Evolutionary conservation across 345 rosid species (phyloP).

Genomic region (Lepidium africanum): DNA sequence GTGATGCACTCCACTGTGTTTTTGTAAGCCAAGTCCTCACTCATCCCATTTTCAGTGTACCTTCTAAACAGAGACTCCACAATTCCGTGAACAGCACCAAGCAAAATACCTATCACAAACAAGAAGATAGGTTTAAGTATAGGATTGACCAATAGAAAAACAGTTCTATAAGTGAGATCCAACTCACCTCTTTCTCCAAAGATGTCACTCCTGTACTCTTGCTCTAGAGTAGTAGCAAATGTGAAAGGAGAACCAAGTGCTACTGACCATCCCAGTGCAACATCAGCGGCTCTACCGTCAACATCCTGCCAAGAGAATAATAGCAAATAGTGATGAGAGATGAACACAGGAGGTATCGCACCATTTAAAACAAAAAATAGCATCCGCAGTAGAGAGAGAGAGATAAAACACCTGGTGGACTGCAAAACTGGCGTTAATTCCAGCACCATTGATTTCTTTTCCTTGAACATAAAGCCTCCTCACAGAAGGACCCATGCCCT

Average conservation of each 20-base stretch:
- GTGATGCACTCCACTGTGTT: slow-evolving; percentile 92
- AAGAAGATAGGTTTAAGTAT: background rate
- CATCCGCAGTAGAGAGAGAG: background rate
- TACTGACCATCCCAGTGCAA: slow-evolving; percentile 89
- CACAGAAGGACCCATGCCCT: slow-evolving; percentile 90
- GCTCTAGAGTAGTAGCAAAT: slow-evolving; percentile 83
- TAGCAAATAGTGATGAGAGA: background rate
- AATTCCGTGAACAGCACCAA: slow-evolving; percentile 86
- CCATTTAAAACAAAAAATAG: background rate
- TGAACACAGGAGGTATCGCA: background rate
- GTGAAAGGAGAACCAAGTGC: slow-evolving; percentile 93
- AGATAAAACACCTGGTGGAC: slow-evolving; percentile 63
- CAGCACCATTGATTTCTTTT: slow-evolving; percentile 87
- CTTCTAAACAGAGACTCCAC: slow-evolving; percentile 77
- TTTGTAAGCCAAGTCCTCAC: slow-evolving; percentile 67
- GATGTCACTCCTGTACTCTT: slow-evolving; percentile 93
- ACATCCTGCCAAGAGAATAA: slow-evolving; percentile 51
- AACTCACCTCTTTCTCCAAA: slow-evolving; percentile 85
- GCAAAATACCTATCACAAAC: slow-evolving; percentile 54
- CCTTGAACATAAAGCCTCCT: slow-evolving; percentile 91
- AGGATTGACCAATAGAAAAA: background rate
- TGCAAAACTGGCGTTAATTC: slow-evolving; percentile 84
- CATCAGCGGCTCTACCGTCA: slow-evolving; percentile 81
- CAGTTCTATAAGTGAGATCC: background rate
- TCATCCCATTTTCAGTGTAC: slow-evolving; percentile 75